Evolutionary conservation across 768 basidiomycete species (phyloP).

Genomic region (Podaxis pistillaris): DNA sequence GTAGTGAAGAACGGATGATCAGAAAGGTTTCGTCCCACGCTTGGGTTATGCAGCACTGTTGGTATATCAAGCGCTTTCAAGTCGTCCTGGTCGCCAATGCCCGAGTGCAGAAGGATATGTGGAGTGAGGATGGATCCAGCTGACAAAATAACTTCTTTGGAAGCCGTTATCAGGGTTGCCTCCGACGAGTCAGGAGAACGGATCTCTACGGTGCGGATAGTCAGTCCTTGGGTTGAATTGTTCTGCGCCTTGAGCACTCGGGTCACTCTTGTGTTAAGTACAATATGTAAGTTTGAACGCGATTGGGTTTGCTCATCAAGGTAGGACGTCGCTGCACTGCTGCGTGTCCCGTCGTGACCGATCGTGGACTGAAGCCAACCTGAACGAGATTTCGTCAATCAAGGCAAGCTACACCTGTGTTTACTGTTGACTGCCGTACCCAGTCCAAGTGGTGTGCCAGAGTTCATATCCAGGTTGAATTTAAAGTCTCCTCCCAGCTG

Average conservation of each 20-base stretch:
- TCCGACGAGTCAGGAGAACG: not conserved
- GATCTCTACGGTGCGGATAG: constrained; percentile 14
- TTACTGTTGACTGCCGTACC: not conserved
- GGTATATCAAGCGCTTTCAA: constrained; percentile 20
- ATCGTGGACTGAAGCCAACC: constrained; percentile 15
- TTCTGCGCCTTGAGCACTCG: constrained; percentile 17
- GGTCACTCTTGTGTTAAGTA: constrained; percentile 27
- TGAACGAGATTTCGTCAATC: not conserved
- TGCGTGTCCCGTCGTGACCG: constrained; percentile 8
- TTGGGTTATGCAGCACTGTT: constrained; percentile 24
- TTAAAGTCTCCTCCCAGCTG: constrained; percentile 15
- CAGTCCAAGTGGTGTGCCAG: constrained; percentile 14
- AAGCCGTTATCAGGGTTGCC: constrained; percentile 17
- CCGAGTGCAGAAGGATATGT: constrained; percentile 19
- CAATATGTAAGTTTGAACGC: constrained; percentile 29
- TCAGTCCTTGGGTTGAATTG: not conserved
- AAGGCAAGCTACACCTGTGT: not conserved
- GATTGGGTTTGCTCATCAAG: constrained; percentile 16
- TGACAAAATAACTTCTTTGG: constrained; percentile 20
- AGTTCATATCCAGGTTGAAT: constrained; percentile 7
- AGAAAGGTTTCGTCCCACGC: constrained; percentile 27
- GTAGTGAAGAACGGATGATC: constrained; percentile 21
- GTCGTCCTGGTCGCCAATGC: constrained; percentile 18
- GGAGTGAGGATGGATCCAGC: constrained; percentile 18
- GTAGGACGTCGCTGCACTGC: constrained; percentile 14